Evolutionary conservation across 768 basidiomycete species (phyloP).

Genomic region (Gymnopilus junonius): DNA sequence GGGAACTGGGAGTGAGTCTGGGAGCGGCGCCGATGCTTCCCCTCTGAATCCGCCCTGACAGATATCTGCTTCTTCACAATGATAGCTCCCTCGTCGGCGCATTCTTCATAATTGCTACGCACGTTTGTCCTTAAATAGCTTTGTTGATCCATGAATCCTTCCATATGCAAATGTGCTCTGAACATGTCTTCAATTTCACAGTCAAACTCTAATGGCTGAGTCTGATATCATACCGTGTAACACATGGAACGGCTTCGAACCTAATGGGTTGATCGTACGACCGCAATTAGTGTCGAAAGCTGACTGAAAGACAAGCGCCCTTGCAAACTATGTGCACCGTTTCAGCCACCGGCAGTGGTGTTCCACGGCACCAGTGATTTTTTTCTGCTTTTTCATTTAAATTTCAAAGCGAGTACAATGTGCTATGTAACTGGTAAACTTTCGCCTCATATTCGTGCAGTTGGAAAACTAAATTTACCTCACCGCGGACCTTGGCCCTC

Average conservation of each 20-base stretch:
- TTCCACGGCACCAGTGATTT: neutral
- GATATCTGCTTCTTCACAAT: neutral
- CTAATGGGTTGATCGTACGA: neutral
- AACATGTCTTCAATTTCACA: neutral
- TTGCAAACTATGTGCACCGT: neutral
- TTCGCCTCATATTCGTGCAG: neutral
- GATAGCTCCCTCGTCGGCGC: neutral
- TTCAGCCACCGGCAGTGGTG: neutral
- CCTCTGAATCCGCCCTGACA: slow-evolving; percentile 1
- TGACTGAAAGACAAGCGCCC: neutral
- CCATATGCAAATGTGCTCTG: neutral
- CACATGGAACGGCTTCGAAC: neutral
- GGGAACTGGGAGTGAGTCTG: neutral
- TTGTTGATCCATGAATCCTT: neutral
- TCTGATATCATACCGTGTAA: neutral
- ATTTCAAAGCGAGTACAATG: neutral
- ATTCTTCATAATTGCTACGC: slow-evolving; percentile 5
- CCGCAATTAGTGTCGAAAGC: neutral
- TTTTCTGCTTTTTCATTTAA: neutral
- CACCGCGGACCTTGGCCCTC: neutral
- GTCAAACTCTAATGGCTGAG: neutral
- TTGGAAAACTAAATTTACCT: neutral
- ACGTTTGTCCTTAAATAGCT: slow-evolving; percentile 17
- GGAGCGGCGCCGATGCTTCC: neutral
- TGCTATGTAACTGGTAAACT: neutral